Evolutionary conservation across 2,329 filamentous ascomycete genomes (phyloP), one percentile per base, ranked within the genome.

Genomic region (Didymella lethalis): DNA sequence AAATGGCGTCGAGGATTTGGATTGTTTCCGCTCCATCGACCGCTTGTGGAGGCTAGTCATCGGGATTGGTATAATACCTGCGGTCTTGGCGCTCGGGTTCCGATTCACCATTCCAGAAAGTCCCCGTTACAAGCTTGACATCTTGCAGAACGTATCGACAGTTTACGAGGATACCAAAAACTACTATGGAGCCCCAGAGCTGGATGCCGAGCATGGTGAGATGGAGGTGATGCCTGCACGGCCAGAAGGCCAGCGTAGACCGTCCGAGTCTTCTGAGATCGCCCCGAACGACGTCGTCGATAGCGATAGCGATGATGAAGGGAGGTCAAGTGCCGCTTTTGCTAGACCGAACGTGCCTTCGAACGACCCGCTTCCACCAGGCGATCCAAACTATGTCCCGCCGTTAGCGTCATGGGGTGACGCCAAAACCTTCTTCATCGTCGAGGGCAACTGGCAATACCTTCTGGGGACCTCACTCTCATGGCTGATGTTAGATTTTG

Each of bases 341-440:
- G 51, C 56, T 34, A 61, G 51, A 20, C 40, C 54, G 18, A 45
- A 53, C 16, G 32, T 48, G 2, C 7, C 40, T 14, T 45, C 51
- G 8, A 31, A 54, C 6, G 29, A 56, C 10, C 56, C 67, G 16
- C 49, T 70, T 38, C 60, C 65, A 20, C 69, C 70, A 4, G 67
- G 66, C 5, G 72, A 75, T 34, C 84, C 84, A 59, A 84, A 81
- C 64, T 80, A 83, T 51, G 81, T 81, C 66, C 76, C 70, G 57
- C 72, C 73, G 12, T 66, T 75, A 7, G 72, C 72, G 16, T 75
- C 73, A 1, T 67, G 67, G 64, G 34, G 50, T 7, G 74, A 77
- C 40, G 68, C 74, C 34, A 73, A 71, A 52, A 48, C 68, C 7
- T 77, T 72, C 58, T 76, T 78, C 54, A 67, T 76, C 40, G 48